Evolutionary conservation across 805 yeast genomes (phyloP), one percentile per base, ranked within the genome.

Genomic region (Candida piceae): DNA sequence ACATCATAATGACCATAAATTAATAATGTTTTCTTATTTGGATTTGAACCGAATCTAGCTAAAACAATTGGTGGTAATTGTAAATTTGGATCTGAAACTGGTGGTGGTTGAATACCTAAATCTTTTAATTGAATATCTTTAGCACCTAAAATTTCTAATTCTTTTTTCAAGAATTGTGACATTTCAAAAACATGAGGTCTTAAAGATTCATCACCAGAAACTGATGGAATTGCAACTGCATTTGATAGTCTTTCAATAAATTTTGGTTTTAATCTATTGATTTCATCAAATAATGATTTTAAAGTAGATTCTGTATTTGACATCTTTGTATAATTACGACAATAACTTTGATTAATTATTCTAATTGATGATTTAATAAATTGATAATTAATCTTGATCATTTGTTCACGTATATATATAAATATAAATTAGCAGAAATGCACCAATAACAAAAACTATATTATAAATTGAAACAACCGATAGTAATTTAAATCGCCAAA

Each of bases 1-100:
- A 93, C 99, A 55, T 93, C 99, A 64, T 90, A 90, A 62, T 93
- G 99, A 33, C 97, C 98, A 59, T 93, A 93, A 28, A 93, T 80
- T 46, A 94, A 72, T 30, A 93, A 83, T 21, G 88, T 93, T 65
- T 87, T 89, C 74, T 89, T 89, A 22, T 61, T 46, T 27, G 95
- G 81, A 57, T 88, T 94, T 19, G 59, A 57, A 39, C 99, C 99
- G 51, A 74, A 80, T 55, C 93, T 77, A 23, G 93, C 93, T 42
- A 93, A 75, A n/a, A 93, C 89, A 43, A 93, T 80, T 9, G 99
- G 99, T 16, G 99, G 99, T 46, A 93, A 75, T 50, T 77, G 75
- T 42, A 90, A 68, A 27, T 68, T 69, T 19, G 76, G 63, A 46
- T 80, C 76, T 16, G 64, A 66, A n/a, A 82, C 89, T 22, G 94